These are phyloP conservation scores for Ganoderma multipileum DNA, from an alignment of 1,284 basidiomycete genomes.

Conservation along the genomic window DNA sequence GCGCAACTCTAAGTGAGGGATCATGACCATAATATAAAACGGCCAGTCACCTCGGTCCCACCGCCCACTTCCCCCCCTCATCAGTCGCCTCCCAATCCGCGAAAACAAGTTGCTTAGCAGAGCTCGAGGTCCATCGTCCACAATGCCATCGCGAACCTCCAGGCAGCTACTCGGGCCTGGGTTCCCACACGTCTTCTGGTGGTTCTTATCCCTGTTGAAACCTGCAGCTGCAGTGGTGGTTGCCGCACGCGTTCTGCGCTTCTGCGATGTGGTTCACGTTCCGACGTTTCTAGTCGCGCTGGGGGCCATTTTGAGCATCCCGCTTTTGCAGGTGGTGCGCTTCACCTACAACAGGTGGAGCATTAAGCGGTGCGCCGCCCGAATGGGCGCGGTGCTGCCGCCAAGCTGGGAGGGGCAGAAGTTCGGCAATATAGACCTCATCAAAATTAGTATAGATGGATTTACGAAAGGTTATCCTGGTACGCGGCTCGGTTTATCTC, in stretches of 20 bases:
- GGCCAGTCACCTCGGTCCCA: not conserved
- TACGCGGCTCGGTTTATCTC: not conserved
- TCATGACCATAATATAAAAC: not conserved
- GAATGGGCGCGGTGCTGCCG: constrained; percentile 28
- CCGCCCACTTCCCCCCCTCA: not conserved
- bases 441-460: constrained; percentile 12
- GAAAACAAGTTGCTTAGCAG: not conserved
- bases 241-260: not conserved
- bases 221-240: not conserved
- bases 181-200: constrained; percentile 2
- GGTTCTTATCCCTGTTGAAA: not conserved
- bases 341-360: constrained; percentile 7
- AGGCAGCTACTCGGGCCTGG: constrained; percentile 7
- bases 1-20: no score
- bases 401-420: constrained; percentile 24
- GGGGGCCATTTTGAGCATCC: constrained; percentile 11
- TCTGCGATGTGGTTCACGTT: not conserved
- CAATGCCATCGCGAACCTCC: not conserved
- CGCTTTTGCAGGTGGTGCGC: constrained; percentile 5
- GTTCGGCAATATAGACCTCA: constrained; percentile 27
- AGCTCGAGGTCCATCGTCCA: not conserved
- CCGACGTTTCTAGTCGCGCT: constrained; percentile 3
- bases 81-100: not conserved
- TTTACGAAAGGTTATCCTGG: constrained; percentile 29
- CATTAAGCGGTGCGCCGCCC: constrained; percentile 20